Evolutionary conservation across 768 basidiomycete genomes (phyloP), one percentile per base, ranked within the genome.

Genomic region (Leccinum olivaceopallidum): DNA sequence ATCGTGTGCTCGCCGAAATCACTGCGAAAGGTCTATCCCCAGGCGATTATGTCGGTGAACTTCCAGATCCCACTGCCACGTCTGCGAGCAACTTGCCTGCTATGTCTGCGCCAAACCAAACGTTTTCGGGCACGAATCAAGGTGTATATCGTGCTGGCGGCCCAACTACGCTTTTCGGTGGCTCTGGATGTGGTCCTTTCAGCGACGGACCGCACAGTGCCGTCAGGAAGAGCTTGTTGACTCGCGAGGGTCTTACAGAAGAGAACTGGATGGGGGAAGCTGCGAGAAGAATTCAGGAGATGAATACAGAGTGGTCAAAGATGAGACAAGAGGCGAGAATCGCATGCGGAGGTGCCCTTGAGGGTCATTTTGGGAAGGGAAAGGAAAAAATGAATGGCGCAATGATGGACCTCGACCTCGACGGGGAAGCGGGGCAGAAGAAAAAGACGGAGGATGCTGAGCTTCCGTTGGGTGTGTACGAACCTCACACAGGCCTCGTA

Each of bases 181-280:
- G 83, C 1, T 81, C 81, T 16, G 95, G 95, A 0, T 84, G 87
- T 79, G 92, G 94, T 2, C 94, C 95, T 1, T 96, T 87, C 73
- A 92, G 90, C 59, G 92, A 94, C 66, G 92, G 92, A 1, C 93
- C 92, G 0, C 77, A 93, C 60, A 91, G 90, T 63, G 88, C 89
- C 1, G 91, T 94, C 60, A 82, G 91, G 67, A 93, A 95, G 75
- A 87, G 88, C 26, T 72, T 89, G 68, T 73, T 95, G 58, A 81
- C 85, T 49, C 80, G 90, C n/a, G 89, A 92, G 60, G 92, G 93
- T 1, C 83, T 96, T 10, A 87, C 83, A 37, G 88, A 86, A 69
- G 90, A 95, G 66, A 96, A 96, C 69, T 98, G 95, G 95, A 95
- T 98, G 91, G 80, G 75, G 68, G 83, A 88, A 75, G 87, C 87